phyloP scores from a whole-genome alignment of 352 stramenopile genomes.

The Halophytophthora batemanensis region DNA sequence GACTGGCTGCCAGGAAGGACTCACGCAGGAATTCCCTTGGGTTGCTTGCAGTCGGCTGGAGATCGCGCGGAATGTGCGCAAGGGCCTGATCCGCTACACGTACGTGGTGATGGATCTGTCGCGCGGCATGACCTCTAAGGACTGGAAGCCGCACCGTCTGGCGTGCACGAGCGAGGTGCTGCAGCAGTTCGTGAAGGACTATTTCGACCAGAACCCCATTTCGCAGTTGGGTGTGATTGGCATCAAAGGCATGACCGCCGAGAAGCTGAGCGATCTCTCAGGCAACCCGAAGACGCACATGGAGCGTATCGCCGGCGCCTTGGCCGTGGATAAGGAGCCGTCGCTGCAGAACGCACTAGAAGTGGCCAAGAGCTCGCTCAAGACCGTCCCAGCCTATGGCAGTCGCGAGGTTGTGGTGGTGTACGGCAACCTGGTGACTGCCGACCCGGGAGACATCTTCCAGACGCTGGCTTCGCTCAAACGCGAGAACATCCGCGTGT shows the following conservation, averaged over 20 bases:
- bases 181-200: slow-evolving; percentile 88
- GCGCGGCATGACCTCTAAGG: slow-evolving; percentile 81
- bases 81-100: slow-evolving; percentile 83
- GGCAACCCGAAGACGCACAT: slow-evolving; percentile 88
- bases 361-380: slow-evolving; percentile 87
- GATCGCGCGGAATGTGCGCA: slow-evolving; percentile 82
- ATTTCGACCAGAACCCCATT: slow-evolving; percentile 95
- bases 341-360: slow-evolving; percentile 92
- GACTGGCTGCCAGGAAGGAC: not conserved
- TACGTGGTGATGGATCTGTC: slow-evolving; percentile 86
- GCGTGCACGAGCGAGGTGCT: slow-evolving; percentile 62
- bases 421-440: slow-evolving; percentile 93
- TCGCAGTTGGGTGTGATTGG: slow-evolving; percentile 89
- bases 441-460: slow-evolving; percentile 96
- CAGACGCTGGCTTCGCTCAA: slow-evolving; percentile 90
- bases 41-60: slow-evolving; percentile 46
- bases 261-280: slow-evolving; percentile 90
- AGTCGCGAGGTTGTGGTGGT: slow-evolving; percentile 92
- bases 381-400: slow-evolving; percentile 87
- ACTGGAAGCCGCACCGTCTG: slow-evolving; percentile 85
- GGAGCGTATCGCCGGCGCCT: slow-evolving; percentile 59
- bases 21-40: slow-evolving; percentile 1
- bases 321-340: slow-evolving; percentile 80
- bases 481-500: slow-evolving; percentile 89
- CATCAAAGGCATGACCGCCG: slow-evolving; percentile 87